Evolutionary conservation across 441 rosid species (phyloP), one percentile per base, ranked within the genome.

Genomic region (Capsella rubella): DNA sequence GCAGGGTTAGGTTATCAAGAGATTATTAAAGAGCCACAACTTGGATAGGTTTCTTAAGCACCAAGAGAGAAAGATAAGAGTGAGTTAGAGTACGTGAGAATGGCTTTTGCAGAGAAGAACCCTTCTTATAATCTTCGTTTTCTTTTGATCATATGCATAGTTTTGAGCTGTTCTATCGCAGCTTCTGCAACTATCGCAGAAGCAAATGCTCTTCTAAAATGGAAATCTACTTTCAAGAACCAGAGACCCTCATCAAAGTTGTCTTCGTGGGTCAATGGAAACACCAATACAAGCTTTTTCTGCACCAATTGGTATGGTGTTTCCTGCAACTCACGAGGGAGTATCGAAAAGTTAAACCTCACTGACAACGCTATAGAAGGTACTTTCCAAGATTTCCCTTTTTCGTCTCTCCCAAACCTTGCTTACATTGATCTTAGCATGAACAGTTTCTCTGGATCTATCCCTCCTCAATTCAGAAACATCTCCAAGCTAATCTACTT

Each of bases 331-430:
- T 4, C 5, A 27, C 7, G 14, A 5, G 61, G 54, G 11, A 71
- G 76, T 3, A 43, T 77, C 40, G 15, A 31, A 2, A 2, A 15
- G 21, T 53, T 77, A 56, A 45, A 71, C 56, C 80, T 81, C 10
- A 72, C 80, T n/a, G 54, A 65, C 27, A 18, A 55, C 1, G 50
- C 35, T 32, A 60, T 82, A 8, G 50, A 67, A 78, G 84, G 82
- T 59, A 79, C 80, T 31, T 74, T 82, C 1, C 58, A 54, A 12
- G 71, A 60, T 9, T 75, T 78, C 73, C 64, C 64, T 1, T 80
- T 80, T 60, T 39, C 72, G 29, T 75, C 74, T 25, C 72, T 80
- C 27, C 64, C 79, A 11, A 50, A 74, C 43, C 79, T 80, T 14
- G 31, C 45, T 32, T 62, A 15, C 15, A 14, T 80, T 0, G 60